These are phyloP conservation scores for Ajuga chamaepitys DNA, from an alignment of 257 asterid genomes.

Conservation along the genomic window DNA sequence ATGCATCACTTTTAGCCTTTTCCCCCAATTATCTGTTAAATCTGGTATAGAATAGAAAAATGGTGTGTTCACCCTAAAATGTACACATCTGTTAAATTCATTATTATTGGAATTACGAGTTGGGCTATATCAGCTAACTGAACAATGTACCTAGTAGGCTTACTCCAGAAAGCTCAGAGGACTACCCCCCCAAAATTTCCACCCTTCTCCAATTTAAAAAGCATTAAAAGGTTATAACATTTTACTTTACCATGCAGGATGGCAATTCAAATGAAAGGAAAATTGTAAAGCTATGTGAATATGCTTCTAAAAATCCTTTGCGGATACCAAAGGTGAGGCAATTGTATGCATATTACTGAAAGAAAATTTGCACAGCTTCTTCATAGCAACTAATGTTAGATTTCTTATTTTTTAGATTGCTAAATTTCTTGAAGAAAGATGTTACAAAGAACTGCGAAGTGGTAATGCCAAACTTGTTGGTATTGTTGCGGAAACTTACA, in stretches of 20 bases:
- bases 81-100: background rate
- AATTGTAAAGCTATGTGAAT: constrained; percentile 80
- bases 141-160: too few relatives aligned
- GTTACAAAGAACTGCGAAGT: constrained; percentile 77
- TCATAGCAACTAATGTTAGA: constrained; percentile 8
- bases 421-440: constrained; percentile 84
- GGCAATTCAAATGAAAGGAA: constrained; percentile 66
- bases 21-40: too few relatives aligned
- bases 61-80: too few relatives aligned
- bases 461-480: constrained; percentile 56
- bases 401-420: constrained; percentile 51
- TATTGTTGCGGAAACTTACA: constrained; percentile 61
- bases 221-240: background rate
- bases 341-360: background rate
- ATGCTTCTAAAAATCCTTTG: constrained; percentile 86
- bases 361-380: background rate
- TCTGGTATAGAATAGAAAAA: too few relatives aligned
- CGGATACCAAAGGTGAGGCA: constrained; percentile 77
- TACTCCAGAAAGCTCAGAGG: too few relatives aligned
- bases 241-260: constrained; percentile 46
- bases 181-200: too few relatives aligned
- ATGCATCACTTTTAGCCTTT: too few relatives aligned
- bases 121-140: too few relatives aligned
- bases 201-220: background rate
- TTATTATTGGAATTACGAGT: background rate